Evolutionary conservation across 1,139 yeast genomes (phyloP).

Genomic region (Yamadazyma sp.): DNA sequence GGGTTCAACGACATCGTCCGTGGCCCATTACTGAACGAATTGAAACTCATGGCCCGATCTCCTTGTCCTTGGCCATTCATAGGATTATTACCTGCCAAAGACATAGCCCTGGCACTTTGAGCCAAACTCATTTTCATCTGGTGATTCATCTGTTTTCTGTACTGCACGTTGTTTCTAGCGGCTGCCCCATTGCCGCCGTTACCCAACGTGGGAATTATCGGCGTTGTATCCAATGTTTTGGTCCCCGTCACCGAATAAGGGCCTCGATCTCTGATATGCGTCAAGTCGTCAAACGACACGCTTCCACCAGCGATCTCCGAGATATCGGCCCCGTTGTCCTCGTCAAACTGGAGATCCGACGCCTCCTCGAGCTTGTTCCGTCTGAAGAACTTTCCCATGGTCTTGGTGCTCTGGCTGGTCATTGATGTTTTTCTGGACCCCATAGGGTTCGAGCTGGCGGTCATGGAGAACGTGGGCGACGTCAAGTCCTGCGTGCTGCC

Average conservation of each 20-base stretch:
- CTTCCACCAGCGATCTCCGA: constrained; percentile 38
- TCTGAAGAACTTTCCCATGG: constrained; percentile 45
- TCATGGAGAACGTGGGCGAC: constrained; percentile 16
- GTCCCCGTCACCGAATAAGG: constrained; percentile 51
- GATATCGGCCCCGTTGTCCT: constrained; percentile 52
- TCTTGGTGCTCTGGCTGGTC: constrained; percentile 39
- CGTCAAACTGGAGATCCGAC: constrained; percentile 36
- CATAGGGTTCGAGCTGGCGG: constrained; percentile 4
- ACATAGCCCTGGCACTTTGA: constrained; percentile 48
- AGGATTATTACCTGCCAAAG: constrained; percentile 41
- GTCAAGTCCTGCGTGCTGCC: constrained; percentile 16
- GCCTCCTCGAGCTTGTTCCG: constrained; percentile 33
- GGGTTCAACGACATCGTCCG: constrained; percentile 29
- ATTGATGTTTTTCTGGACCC: constrained; percentile 41
- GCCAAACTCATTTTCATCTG: constrained; percentile 60
- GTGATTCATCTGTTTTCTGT: constrained; percentile 67
- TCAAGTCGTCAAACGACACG: constrained; percentile 62
- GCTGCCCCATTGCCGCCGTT: constrained; percentile 17
- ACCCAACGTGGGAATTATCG: constrained; percentile 68
- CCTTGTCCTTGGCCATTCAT: constrained; percentile 22
- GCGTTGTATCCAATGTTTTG: constrained; percentile 55
- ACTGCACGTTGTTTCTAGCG: constrained; percentile 49
- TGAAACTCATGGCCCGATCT: constrained; percentile 63
- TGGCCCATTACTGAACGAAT: constrained; percentile 23
- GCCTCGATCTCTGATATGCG: constrained; percentile 63